A percentile compares a stretch with the other conserved stretches of the same genome.
Conservation (phyloP, 2,329 filamentous ascomycete genomes). For the Helicocarpus griseus region DNA sequence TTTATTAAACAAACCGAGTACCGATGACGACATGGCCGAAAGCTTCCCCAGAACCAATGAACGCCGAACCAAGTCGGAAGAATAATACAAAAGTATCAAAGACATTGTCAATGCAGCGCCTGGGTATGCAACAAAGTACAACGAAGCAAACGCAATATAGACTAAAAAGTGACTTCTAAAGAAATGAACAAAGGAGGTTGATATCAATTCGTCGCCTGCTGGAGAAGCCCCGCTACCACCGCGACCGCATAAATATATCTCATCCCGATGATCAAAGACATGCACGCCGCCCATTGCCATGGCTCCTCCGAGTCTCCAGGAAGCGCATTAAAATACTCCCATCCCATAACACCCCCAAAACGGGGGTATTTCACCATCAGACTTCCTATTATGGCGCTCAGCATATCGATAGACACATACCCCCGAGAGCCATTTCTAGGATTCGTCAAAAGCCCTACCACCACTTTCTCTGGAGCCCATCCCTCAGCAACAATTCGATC, state of each 20-base stretch:
- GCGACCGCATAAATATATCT: constrained; percentile 28
- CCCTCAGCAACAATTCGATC: constrained; percentile 42
- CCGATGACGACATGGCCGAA: not conserved
- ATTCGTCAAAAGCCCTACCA: constrained; percentile 73
- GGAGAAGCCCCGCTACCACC: constrained; percentile 16
- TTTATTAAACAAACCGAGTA: not conserved
- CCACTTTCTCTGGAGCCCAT: constrained; percentile 63
- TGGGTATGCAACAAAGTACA: no score
- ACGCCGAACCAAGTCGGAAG: no score
- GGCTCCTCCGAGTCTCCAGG: constrained; percentile 54
- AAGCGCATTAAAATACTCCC: constrained; percentile 85
- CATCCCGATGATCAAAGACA: constrained; percentile 46
- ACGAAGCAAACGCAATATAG: no score
- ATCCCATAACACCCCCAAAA: constrained; percentile 86
- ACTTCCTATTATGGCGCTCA: constrained; percentile 48
- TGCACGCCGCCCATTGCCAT: constrained; percentile 68
- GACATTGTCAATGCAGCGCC: no score
- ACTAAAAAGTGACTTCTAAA: not conserved
- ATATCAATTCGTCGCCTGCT: not conserved
- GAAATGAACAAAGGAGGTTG: not conserved
- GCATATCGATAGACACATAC: constrained; percentile 50
- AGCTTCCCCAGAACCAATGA: no score
- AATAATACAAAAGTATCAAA: no score
- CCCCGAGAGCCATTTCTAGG: constrained; percentile 58
- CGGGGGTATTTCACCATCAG: constrained; percentile 52